These are phyloP conservation scores for Centaurea solstitialis DNA, from an alignment of 129 eudicot genomes.

Conservation along the genomic window DNA sequence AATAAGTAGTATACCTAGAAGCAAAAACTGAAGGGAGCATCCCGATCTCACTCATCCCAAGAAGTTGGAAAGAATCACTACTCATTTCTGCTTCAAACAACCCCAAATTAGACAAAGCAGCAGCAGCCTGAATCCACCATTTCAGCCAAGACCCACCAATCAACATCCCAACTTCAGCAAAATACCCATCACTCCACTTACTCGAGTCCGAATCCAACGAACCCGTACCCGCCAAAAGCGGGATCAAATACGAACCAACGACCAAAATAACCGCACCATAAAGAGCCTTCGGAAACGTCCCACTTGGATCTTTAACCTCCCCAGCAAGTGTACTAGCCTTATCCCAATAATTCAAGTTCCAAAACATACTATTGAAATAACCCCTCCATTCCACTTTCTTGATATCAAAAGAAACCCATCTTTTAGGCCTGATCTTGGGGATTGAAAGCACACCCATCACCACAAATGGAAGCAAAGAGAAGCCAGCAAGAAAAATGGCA, in stretches of 20 bases:
- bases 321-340: slow-evolving; percentile 90
- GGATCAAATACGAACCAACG: slow-evolving; percentile 72
- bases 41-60: slow-evolving; percentile 95
- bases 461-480: slow-evolving; percentile 75
- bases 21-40: slow-evolving; percentile 84
- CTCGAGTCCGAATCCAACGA: slow-evolving; percentile 55
- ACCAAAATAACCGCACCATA: slow-evolving; percentile 75
- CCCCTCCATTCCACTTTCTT: slow-evolving; percentile 81
- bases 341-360: slow-evolving; percentile 96
- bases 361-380: slow-evolving; percentile 80
- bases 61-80: slow-evolving; percentile 84
- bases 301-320: slow-evolving; percentile 73
- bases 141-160: slow-evolving; percentile 91
- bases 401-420: slow-evolving; percentile 63
- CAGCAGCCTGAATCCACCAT: slow-evolving; percentile 96
- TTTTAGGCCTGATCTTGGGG: slow-evolving; percentile 57
- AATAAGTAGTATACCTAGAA: slow-evolving; percentile 45
- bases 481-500: slow-evolving; percentile 76
- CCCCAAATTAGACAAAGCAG: slow-evolving; percentile 93
- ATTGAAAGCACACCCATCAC: slow-evolving; percentile 71
- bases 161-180: slow-evolving; percentile 87
- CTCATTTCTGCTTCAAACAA: slow-evolving; percentile 97
- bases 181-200: slow-evolving; percentile 92
- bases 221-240: slow-evolving; percentile 86
- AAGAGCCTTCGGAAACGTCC: slow-evolving; percentile 80